Evolutionary conservation across 164 flowering plant genomes (phyloP).

Genomic region (Dillenia suffruticosa): DNA sequence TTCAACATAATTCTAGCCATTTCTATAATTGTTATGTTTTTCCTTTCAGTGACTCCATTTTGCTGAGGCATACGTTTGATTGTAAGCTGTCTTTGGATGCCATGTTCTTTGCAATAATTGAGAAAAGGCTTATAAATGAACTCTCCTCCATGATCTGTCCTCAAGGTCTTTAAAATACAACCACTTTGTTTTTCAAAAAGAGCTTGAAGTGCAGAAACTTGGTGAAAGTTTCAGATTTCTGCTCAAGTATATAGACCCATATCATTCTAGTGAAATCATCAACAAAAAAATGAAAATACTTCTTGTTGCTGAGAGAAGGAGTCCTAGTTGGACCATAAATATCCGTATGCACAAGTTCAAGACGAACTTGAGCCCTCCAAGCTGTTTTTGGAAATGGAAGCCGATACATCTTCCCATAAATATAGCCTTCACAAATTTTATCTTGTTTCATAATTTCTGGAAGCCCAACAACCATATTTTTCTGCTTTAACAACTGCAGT

Average conservation of each 20-base stretch:
- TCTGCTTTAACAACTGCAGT: background rate
- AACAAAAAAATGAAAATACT: slow-evolving; percentile 11
- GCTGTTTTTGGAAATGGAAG: slow-evolving; percentile 5
- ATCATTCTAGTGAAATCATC: slow-evolving; percentile 15
- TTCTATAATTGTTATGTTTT: too few species aligned
- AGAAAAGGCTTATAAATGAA: slow-evolving; percentile 8
- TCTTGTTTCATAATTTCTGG: background rate
- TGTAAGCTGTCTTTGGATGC: too few species aligned
- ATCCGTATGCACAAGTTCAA: slow-evolving; percentile 10
- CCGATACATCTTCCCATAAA: slow-evolving; percentile 11
- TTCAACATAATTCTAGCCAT: too few species aligned
- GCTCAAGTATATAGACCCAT: slow-evolving; percentile 9
- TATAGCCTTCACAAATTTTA: slow-evolving; percentile 6
- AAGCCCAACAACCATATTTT: slow-evolving; percentile 1
- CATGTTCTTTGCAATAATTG: slow-evolving; percentile 4
- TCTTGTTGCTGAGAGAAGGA: background rate
- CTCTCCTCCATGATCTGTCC: slow-evolving; percentile 11
- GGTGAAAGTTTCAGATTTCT: slow-evolving; percentile 8
- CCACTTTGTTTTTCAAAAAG: slow-evolving; percentile 16
- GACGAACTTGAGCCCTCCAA: slow-evolving; percentile 8
- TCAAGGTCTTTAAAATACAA: background rate
- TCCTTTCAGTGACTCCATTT: too few species aligned
- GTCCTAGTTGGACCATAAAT: slow-evolving; percentile 9
- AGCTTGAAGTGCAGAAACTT: slow-evolving; percentile 7
- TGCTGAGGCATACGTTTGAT: too few species aligned